Base-by-base conservation (phyloP, 768 basidiomycete species). In the Neoboletus brunneissimus region DNA sequence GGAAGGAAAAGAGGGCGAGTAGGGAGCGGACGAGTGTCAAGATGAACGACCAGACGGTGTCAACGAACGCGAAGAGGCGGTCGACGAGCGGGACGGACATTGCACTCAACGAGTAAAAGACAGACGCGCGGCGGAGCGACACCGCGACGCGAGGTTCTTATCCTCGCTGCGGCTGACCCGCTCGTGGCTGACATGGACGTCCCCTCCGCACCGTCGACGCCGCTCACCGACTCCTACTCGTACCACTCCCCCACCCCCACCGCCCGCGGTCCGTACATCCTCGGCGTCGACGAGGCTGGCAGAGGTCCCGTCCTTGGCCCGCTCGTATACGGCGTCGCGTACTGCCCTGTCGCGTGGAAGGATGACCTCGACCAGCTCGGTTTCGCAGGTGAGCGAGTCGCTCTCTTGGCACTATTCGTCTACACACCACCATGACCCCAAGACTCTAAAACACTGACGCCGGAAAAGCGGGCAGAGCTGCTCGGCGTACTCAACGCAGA, bases 221-320 rank as follows among this genome's bases (percentile, higher is more conserved):
- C 88, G 0, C 77, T 91, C 32, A 78, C 75, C 6, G 77, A 81
- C 11, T 91, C 91, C 0, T 93, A 93, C 67, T 87, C 89, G 0
- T 85, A 89, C 66, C 88, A 91, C 67, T 89, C 89, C 0, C 79
- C 84, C 2, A 80, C 70, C 0, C 91, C 91, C 2, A 87, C 86
- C 0, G 80, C 84, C 1, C 54, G 71, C 1, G 91, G 91, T 0
- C 88, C 89, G 0, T 97, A 95, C 75, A 91, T 98, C 48, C 87
- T 99, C 48, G 97, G 97, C 23, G 94, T 99, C n/a, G 97, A 99
- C 71, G 97, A 99, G 70, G 97, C 97, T 0, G 97, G 97, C 0
- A 80, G 97, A 53, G 97, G 97, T 0, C 97, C 96, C 22, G 96
- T 96, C 2, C 77, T 99, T 0, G 96, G 95, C 1, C 97, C 97